Evolutionary conservation across 768 basidiomycete species (phyloP), one percentile per base, ranked within the genome.

Genomic region (Psilocybe sp.): DNA sequence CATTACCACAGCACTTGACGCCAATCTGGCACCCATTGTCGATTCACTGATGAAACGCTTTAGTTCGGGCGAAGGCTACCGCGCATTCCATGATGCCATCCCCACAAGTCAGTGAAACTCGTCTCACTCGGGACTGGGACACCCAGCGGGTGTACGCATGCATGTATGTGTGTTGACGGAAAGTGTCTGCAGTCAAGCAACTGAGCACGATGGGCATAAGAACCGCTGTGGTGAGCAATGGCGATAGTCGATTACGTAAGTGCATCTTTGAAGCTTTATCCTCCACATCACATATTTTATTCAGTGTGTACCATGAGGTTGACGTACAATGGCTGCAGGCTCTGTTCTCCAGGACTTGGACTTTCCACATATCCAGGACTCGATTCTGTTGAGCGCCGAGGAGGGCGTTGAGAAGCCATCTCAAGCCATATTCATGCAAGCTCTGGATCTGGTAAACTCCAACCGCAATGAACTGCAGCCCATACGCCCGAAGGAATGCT

Each of bases 341-440:
- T 55, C 62, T 40, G 68, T 85, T 63, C 67, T 91, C n/a, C 59
- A 72, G 42, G 86, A 88, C 64, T 76, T 92, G 23, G 76, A 65
- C 1, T 71, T 89, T 54, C 66, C 78, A 10, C 40, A 61, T 5
- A 72, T 65, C 46, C 65, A 89, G 4, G 64, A 72, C 35, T 76
- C 83, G 0, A 61, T 89, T 14, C 53, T 89, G n/a, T 63, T 92
- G 28, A 89, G 88, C 54, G 87, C 87, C 60, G 81, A 80, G 47
- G 79, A 82, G 55, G 77, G 81, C 6, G 56, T 84, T 6, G 87
- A 88, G 64, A 92, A 92, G 64, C 89, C 89, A 0, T 67, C 77
- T 1, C 56, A 58, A 13, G 70, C 77, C 44, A 82, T 92, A 39
- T 92, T 87, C 64, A 52, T 60, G 33, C 72, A 73, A 4, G 73